Evolutionary conservation across 73 alveolate genomes (phyloP).

Genomic region (Paramecium primaurelia): DNA sequence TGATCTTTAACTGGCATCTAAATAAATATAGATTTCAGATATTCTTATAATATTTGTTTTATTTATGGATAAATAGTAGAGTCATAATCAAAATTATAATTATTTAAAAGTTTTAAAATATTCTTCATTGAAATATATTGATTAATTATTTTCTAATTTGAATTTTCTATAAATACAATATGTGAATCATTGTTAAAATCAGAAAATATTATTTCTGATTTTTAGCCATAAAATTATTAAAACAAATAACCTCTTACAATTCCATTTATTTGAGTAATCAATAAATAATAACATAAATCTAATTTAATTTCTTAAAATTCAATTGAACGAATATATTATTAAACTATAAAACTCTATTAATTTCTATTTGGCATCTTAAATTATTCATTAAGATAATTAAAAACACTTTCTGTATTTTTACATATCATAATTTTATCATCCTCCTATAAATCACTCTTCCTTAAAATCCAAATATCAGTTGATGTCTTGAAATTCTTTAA

Average conservation of each 20-base stretch:
- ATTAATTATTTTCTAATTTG: neutral
- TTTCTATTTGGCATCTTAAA: neutral
- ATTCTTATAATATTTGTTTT: neutral
- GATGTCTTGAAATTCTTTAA: neutral
- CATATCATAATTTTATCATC: neutral
- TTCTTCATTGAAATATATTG: neutral
- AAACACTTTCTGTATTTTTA: neutral
- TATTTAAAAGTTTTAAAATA: neutral
- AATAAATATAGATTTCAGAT: neutral
- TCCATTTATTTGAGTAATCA: conserved; percentile 44
- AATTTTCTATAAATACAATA: neutral
- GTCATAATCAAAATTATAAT: neutral
- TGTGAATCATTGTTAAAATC: neutral
- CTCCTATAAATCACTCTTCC: neutral
- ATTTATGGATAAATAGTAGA: neutral
- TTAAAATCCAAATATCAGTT: neutral
- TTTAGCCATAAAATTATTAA: conserved; percentile 47
- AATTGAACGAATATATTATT: neutral
- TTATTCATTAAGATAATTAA: neutral
- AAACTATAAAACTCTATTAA: neutral
- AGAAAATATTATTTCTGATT: neutral
- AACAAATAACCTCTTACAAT: conserved; percentile 40
- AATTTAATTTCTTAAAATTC: conserved; percentile 39
- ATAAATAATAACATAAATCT: conserved; percentile 44
- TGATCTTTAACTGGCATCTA: conserved; percentile 10